Conservation (phyloP, 176 grass and related monocot genomes). For the Oryza glumipatula region DNA sequence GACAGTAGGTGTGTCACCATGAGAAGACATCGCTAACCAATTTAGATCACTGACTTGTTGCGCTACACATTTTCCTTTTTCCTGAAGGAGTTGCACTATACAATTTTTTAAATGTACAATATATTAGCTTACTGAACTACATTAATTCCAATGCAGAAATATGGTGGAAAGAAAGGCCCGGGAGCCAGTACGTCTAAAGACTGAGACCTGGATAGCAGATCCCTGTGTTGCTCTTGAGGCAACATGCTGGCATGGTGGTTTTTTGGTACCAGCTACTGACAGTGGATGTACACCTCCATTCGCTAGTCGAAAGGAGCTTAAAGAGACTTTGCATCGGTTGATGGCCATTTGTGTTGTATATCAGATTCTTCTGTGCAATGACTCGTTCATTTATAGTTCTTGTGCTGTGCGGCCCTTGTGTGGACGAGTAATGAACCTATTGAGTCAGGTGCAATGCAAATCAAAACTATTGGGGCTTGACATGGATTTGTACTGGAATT, state of each 20-base stretch:
- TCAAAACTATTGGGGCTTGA: background rate
- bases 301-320: conserved; percentile 16
- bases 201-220: conserved; percentile 30
- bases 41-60: background rate
- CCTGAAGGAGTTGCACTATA: background rate
- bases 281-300: conserved; percentile 29
- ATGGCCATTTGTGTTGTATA: conserved; percentile 24
- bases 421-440: background rate
- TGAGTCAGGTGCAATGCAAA: background rate
- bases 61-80: background rate
- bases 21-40: background rate
- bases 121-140: conserved; percentile 1
- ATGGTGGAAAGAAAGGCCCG: conserved; percentile 64
- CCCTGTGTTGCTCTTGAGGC: background rate
- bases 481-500: background rate
- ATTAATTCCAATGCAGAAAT: conserved; percentile 57
- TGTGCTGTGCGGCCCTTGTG: conserved; percentile 23
- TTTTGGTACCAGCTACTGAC: conserved; percentile 44
- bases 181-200: conserved; percentile 58
- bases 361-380: conserved; percentile 40
- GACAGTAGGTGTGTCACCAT: background rate
- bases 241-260: conserved; percentile 32
- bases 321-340: conserved; percentile 28
- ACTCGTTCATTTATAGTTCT: conserved; percentile 7
- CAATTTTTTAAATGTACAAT: background rate